Evolutionary conservation across 306 rosid species (phyloP).

Genomic region (Acacia confusa): DNA sequence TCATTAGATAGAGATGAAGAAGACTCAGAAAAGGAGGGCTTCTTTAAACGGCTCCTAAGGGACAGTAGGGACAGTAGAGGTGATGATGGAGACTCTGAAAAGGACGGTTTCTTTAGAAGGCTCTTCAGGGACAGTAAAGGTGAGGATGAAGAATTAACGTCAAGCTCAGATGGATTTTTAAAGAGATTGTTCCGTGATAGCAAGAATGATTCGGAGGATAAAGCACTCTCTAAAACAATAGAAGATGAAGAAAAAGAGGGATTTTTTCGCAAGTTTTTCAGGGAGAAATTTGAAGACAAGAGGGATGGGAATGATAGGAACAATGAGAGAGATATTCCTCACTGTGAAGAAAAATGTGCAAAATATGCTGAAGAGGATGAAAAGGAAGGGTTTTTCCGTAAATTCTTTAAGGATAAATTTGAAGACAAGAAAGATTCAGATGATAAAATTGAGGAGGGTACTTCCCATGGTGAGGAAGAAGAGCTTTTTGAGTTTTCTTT

Average conservation of each 20-base stretch:
- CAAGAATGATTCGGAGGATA: constrained; percentile 74
- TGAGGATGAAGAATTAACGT: constrained; percentile 72
- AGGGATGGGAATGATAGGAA: constrained; percentile 53
- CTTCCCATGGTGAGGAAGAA: constrained; percentile 70
- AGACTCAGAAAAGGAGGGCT: constrained; percentile 80
- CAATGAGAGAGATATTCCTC: constrained; percentile 47
- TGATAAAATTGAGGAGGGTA: constrained; percentile 70
- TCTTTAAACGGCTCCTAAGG: constrained; percentile 75
- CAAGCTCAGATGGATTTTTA: constrained; percentile 85
- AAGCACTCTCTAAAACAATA: constrained; percentile 37
- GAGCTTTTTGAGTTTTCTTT: constrained; percentile 79
- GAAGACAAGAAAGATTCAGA: constrained; percentile 73
- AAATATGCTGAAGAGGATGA: constrained; percentile 76
- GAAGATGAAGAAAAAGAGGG: constrained; percentile 90
- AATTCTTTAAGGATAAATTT: constrained; percentile 70
- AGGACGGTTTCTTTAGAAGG: constrained; percentile 83
- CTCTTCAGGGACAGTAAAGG: constrained; percentile 77
- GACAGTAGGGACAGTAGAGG: constrained; percentile 75
- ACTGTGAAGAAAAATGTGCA: constrained; percentile 60
- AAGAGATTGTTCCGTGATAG: constrained; percentile 88
- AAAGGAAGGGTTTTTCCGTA: constrained; percentile 81
- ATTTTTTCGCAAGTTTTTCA: constrained; percentile 69
- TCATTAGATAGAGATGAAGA: constrained; percentile 67
- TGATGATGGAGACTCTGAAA: constrained; percentile 69
- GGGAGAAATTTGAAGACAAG: constrained; percentile 81